A percentile compares a stretch with the other conserved stretches of the same genome.
Evolutionary conservation across 2,329 filamentous ascomycete genomes (phyloP).

Genomic region (Fusarium sacchari): DNA sequence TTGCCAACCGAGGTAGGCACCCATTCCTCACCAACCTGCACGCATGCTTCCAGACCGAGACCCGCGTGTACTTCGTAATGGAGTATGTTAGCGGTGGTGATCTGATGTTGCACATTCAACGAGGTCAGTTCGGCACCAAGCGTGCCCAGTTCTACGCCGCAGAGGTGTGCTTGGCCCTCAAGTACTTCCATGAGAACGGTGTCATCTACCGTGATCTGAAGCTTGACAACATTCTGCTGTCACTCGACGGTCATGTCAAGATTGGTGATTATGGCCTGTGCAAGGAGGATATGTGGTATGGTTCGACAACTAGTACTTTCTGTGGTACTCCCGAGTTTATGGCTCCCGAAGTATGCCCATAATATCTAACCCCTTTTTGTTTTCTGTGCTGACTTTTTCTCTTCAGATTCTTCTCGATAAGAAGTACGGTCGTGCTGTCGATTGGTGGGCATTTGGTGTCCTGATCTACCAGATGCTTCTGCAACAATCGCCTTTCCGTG

Average conservation of each 20-base stretch:
- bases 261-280: conserved; percentile 98
- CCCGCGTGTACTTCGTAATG: conserved; percentile 98
- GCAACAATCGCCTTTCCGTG: conserved; percentile 97
- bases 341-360: conserved; percentile 83
- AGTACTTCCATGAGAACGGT: conserved; percentile 99
- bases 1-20: conserved; percentile 96
- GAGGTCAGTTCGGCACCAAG: conserved; percentile 94
- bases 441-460: conserved; percentile 99
- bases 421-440: conserved; percentile 96
- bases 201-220: conserved; percentile 99
- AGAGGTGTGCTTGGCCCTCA: conserved; percentile 94
- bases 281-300: conserved; percentile 99
- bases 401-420: conserved; percentile 91
- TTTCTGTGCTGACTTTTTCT: conserved; percentile 45
- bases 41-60: conserved; percentile 99
- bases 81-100: conserved; percentile 99
- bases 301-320: conserved; percentile 95
- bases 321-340: conserved; percentile 99
- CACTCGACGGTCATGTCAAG: conserved; percentile 97
- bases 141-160: conserved; percentile 98
- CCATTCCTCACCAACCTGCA: conserved; percentile 95
- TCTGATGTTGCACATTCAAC: conserved; percentile 98
- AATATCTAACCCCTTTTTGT: background rate
- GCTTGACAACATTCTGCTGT: conserved; percentile 90
- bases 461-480: conserved; percentile 99